Evolutionary conservation across 2,329 filamentous ascomycete species (phyloP), one percentile per base, ranked within the genome.

Genomic region (Aureobasidium sp.): DNA sequence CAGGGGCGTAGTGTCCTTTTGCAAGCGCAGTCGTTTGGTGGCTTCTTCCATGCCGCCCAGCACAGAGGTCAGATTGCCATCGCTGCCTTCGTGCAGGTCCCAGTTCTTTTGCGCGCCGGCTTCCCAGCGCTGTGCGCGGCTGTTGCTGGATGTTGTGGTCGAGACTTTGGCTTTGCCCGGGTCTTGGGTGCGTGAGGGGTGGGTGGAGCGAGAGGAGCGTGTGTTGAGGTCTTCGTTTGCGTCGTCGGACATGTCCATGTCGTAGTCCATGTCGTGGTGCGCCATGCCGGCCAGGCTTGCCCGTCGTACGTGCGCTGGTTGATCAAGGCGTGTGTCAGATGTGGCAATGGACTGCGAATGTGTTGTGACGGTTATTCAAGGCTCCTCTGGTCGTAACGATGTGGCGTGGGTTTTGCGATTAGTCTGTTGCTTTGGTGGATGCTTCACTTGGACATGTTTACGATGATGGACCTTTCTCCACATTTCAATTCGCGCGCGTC

Each of bases 1-100:
- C 61, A 99, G 80, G 14, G 94, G 94, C 52, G 93, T 97, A 31
- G 94, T 97, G 73, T 99, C 94, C 74, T 91, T 89, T 64, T 96
- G 81, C 64, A 97, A 78, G 68, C 92, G 90, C 65, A 63, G 69
- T 47, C 73, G 64, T 56, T 74, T 75, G 29, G 66, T 67, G 11
- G 73, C 73, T 63, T 75, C 73, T 62, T 74, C 72, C 12, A 73
- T 66, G 15, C 72, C 71, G 14, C 70, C 71, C 36, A 74, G 63
- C n/a, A 72, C 69, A 14, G 68, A 68, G 44, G 72, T 69, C 22
- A 74, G 68, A 37, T 65, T 67, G 20, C 71, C 73, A 64, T 72
- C 69, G 11, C 68, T 70, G n/a, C 64, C 72, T 59, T 72, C 72
- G n/a, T 70, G 66, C 11, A 74, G 63, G 44, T 71, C 71, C 67